Evolutionary conservation across 768 basidiomycete species (phyloP).

Genomic region (Epithele typhae): DNA sequence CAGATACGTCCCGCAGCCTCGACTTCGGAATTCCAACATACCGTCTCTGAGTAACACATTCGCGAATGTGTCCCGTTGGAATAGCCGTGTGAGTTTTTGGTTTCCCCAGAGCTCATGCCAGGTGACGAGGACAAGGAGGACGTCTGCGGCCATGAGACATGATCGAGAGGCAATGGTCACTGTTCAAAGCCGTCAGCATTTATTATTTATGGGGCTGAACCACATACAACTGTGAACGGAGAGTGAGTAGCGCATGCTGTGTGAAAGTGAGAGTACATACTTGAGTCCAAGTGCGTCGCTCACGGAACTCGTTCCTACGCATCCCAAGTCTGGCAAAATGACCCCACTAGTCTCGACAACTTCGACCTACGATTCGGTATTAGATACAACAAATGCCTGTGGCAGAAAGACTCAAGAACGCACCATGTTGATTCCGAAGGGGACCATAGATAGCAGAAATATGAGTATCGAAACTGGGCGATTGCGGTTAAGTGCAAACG

Average conservation of each 20-base stretch:
- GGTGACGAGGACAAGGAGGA: not conserved
- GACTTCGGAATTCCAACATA: too few species aligned
- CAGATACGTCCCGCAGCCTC: too few species aligned
- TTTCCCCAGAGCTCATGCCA: not conserved
- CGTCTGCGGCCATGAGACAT: not conserved
- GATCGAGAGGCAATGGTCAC: not conserved
- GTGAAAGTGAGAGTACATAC: not conserved
- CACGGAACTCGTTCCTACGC: too few species aligned
- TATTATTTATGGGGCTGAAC: not conserved
- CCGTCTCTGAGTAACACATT: too few species aligned
- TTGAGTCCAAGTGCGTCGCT: too few species aligned
- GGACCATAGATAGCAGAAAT: not conserved
- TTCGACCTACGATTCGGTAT: not conserved
- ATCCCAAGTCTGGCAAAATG: not conserved
- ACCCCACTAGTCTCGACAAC: not conserved
- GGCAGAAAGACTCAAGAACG: not conserved
- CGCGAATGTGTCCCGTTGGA: too few species aligned
- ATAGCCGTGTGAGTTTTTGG: not conserved
- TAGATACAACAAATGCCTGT: too few species aligned
- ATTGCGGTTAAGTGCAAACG: not conserved
- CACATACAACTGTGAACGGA: not conserved
- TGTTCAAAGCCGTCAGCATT: not conserved
- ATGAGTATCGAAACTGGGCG: not conserved
- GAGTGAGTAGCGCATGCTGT: not conserved
- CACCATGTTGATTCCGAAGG: not conserved